Base-by-base conservation (phyloP, 768 basidiomycete species). In the Suillus brevipes region DNA sequence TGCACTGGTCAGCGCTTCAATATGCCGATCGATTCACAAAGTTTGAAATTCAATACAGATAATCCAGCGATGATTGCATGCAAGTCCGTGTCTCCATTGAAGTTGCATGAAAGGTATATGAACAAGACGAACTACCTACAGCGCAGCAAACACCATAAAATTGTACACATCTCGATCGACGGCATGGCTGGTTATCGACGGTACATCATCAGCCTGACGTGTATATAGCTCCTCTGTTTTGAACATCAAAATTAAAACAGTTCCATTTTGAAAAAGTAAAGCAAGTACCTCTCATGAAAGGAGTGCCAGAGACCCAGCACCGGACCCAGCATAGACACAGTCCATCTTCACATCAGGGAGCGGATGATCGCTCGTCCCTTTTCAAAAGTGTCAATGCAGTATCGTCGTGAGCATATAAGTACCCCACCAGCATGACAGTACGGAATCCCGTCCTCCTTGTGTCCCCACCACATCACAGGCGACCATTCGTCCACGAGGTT, bases 1-100 rank as follows among this genome's bases (percentile, higher is more conserved):
- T 98, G 95, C 72, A 97, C 94, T 72, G 94, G 94, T 67, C 23
- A 25, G 18, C 4, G 25, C 53, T 37, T 38, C 8, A 31, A 62
- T 25, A 2, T 10, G 23, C n/a, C 23, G 34, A 36, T 40, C 5
- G 61, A 16, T 47, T 34, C 61, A 45, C 60, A 50, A 28, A 43
- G 14, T 55, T 25, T 43, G 36, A 36, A 18, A 42, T 28, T 34
- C 13, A 45, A 0, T 40, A 25, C 68, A 96, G 97, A 98, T 71
- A 99, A 98, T 74, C 97, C 97, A 1, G 96, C 86, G 10, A 99
- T 99, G 97, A 92, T 98, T 68, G 97, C 86, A 2, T 97, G 91
- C 4, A 31, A 31, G 31, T 31, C 31, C 31, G 31, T 31, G 31
- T 31, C 31, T 31, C 31, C 31, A 4, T 31, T 31, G 31, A 31